Evolutionary conservation across 1,284 basidiomycete genomes (phyloP), one percentile per base, ranked within the genome.

Genomic region (Cystobasidium pallidum): DNA sequence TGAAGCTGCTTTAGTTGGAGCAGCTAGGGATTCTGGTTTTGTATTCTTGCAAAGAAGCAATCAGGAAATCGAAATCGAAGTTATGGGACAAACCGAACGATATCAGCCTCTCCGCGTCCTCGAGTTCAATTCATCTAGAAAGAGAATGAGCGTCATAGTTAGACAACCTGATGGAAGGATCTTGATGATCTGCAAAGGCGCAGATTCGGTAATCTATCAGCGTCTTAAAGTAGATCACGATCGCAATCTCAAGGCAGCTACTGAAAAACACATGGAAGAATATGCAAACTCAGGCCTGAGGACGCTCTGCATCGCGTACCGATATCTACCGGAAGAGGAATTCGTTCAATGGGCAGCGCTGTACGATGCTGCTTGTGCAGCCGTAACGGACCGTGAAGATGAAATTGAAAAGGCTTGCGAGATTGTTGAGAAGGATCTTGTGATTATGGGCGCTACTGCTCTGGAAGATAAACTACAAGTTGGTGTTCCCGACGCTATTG

Each of bases 401-500:
- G 89, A 90, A 80, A 88, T 98, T 55, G 94, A 96, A 75, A 89
- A 88, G 82, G 91, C 91, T 1, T 89, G 88, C 77, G 91, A 92
- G 74, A 78, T 86, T 77, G 88, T 98, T 76, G 94, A 99, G 80
- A 88, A 90, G 78, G 87, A 87, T 41, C 82, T 99, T 61, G 81
- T 83, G 19, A 89, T 99, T 66, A 84, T 99, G 2, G 94, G 95
- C 0, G 95, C 94, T 2, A 98, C 95, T 0, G 94, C 94, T 2
- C 82, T 99, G 64, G 94, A 99, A 81, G 95, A 98, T 82, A 97
- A 97, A 84, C 83, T 98, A 75, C 95, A 99, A 81, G 92, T 91
- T 78, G 94, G 95, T 32, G 94, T 99, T 0, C 95, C 95, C 0
- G 94, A 96, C 74, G 90, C 95, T 0, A 98, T 99, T 77, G 92